These are phyloP conservation scores for Escovopsis sp. DNA, from an alignment of 2,329 filamentous ascomycete species.

Conservation along the genomic window DNA sequence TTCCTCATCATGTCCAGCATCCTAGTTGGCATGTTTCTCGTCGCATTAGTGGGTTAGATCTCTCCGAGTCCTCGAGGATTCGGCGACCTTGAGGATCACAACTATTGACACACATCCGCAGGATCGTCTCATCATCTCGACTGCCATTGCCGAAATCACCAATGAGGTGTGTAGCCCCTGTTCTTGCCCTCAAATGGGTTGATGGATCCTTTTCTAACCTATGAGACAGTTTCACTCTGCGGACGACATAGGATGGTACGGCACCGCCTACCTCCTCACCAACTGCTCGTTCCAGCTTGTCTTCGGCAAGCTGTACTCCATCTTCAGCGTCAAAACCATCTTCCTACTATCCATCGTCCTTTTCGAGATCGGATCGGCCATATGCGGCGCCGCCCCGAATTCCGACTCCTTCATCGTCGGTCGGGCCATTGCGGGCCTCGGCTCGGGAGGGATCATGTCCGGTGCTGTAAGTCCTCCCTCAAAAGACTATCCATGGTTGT, in stretches of 20 bases:
- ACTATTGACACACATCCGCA: not conserved
- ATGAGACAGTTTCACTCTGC: conserved; percentile 23
- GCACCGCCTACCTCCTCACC: conserved; percentile 13
- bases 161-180: too few relatives aligned
- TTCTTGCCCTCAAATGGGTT: too few relatives aligned
- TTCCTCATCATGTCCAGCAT: conserved; percentile 1
- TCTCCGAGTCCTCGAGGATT: not conserved
- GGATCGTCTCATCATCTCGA: conserved; percentile 22
- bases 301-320: conserved; percentile 14
- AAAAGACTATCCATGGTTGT: too few relatives aligned
- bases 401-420: conserved; percentile 21
- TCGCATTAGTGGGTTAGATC: conserved; percentile 1
- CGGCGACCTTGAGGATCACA: too few relatives aligned
- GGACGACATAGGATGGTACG: conserved; percentile 25
- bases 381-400: conserved; percentile 13
- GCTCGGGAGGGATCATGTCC: conserved; percentile 19
- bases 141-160: conserved; percentile 19
- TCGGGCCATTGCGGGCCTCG: conserved; percentile 22
- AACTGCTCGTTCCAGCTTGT: conserved; percentile 11
- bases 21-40: conserved; percentile 6
- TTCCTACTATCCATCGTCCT: conserved; percentile 11
- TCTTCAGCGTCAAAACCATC: conserved; percentile 14
- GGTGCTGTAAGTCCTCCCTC: conserved; percentile 14
- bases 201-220: too few relatives aligned
- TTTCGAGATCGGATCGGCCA: conserved; percentile 12